A percentile compares a stretch with the other conserved stretches of the same genome.
Conservation (phyloP, 148 eudicot genomes). For the Fagopyrum esculentum region DNA sequence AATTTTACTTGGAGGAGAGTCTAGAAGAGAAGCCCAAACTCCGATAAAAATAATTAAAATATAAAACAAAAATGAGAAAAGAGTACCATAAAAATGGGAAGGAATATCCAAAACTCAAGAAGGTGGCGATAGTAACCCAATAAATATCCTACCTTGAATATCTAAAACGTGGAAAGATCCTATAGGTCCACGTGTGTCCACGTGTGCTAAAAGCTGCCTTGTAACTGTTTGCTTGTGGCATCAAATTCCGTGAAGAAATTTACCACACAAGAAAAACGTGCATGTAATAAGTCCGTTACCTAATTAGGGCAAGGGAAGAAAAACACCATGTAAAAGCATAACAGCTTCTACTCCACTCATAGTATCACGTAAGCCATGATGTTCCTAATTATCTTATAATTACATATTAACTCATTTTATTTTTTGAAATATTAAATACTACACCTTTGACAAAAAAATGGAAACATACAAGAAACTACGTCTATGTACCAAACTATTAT, state of each 20-base stretch:
- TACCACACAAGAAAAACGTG: conserved; percentile 10
- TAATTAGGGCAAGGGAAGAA: background rate
- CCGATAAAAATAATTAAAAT: too few relatives aligned
- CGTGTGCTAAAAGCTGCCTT: background rate
- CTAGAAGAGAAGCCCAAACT: too few relatives aligned
- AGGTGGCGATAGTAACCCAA: background rate
- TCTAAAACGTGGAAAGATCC: background rate
- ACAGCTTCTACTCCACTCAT: background rate
- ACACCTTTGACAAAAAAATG: background rate
- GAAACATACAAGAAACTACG: background rate
- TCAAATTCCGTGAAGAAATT: conserved; percentile 3
- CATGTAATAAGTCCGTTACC: background rate
- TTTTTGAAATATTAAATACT: background rate
- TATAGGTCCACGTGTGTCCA: background rate
- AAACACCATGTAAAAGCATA: background rate
- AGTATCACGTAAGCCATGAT: conserved; percentile 13
- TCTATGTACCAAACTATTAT: background rate
- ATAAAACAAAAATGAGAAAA: too few relatives aligned
- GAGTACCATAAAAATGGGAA: too few relatives aligned
- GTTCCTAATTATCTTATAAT: background rate
- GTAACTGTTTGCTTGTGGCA: background rate
- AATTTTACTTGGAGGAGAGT: too few relatives aligned
- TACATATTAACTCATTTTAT: background rate
- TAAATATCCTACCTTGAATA: background rate
- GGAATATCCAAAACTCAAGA: too few relatives aligned